Conservation (phyloP, 768 basidiomycete genomes). For the Lyophyllum semitale region DNA sequence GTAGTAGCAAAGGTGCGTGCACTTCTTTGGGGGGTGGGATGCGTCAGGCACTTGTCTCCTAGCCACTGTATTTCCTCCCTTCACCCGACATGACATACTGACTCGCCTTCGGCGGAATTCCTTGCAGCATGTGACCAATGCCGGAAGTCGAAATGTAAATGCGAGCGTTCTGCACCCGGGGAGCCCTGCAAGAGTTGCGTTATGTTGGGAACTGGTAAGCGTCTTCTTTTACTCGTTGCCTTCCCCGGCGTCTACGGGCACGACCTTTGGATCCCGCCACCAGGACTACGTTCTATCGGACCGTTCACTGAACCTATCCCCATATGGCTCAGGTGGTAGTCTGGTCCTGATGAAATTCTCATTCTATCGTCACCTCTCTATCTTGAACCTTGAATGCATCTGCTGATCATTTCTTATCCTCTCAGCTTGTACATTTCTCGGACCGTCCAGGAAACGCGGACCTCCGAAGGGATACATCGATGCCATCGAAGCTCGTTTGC, state of each 20-base stretch:
- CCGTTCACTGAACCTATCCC: neutral
- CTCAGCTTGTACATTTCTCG: constrained; percentile 75
- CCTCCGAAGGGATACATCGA: constrained; percentile 96
- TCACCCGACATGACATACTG: constrained; percentile 2
- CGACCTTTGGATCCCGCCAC: constrained; percentile 6
- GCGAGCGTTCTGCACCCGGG: constrained; percentile 62
- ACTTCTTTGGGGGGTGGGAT: neutral
- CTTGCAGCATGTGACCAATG: constrained; percentile 81
- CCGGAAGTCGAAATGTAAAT: constrained; percentile 89
- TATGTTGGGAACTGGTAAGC: constrained; percentile 69
- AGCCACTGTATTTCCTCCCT: constrained; percentile 1
- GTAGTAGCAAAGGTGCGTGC: constrained; percentile 73
- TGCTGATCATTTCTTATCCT: constrained; percentile 9
- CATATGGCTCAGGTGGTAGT: constrained; percentile 1
- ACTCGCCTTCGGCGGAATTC: constrained; percentile 13
- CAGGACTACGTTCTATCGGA: neutral
- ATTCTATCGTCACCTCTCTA: constrained; percentile 13
- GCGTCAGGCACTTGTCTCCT: neutral
- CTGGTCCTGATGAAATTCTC: constrained; percentile 1
- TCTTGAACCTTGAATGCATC: constrained; percentile 2
- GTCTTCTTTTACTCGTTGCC: constrained; percentile 1
- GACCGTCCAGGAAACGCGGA: constrained; percentile 80
- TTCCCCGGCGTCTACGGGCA: constrained; percentile 13
- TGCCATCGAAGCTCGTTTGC: constrained; percentile 87
- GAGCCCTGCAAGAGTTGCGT: constrained; percentile 79